These are phyloP conservation scores for Aphanomyces cochlioides DNA, from an alignment of 352 stramenopile genomes.

Conservation along the genomic window DNA sequence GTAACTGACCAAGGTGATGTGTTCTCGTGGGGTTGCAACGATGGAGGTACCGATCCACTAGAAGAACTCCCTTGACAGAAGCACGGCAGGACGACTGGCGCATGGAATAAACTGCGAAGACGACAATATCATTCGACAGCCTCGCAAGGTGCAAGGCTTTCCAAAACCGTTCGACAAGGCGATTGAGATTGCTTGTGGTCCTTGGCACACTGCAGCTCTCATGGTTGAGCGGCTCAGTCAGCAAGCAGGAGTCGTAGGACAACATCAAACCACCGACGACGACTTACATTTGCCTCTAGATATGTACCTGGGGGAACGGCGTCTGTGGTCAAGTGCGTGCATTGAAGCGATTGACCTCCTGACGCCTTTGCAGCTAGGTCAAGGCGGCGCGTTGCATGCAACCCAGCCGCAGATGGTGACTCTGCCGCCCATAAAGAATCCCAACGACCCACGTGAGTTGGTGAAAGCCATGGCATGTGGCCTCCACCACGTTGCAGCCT, in stretches of 20 bases:
- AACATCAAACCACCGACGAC: not conserved
- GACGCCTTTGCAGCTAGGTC: conserved; percentile 41
- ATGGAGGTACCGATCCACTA: conserved; percentile 48
- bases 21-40: conserved; percentile 92
- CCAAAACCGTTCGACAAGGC: conserved; percentile 27
- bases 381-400: conserved; percentile 42
- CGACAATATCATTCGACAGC: not conserved
- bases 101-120: not conserved
- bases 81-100: not conserved
- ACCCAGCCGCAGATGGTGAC: conserved; percentile 46
- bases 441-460: conserved; percentile 41
- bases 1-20: conserved; percentile 81
- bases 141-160: not conserved
- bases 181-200: conserved; percentile 59
- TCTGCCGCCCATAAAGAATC: conserved; percentile 35
- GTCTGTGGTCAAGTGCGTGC: conserved; percentile 53
- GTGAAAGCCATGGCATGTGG: conserved; percentile 51
- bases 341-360: not conserved
- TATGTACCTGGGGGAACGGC: conserved; percentile 71
- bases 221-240: conserved; percentile 30
- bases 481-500: conserved; percentile 57
- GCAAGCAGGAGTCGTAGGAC: not conserved
- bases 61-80: not conserved
- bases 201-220: conserved; percentile 72
- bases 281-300: conserved; percentile 13